These are phyloP conservation scores for Gynochthodes officinalis DNA, from an alignment of 257 asterid species.

Conservation along the genomic window DNA sequence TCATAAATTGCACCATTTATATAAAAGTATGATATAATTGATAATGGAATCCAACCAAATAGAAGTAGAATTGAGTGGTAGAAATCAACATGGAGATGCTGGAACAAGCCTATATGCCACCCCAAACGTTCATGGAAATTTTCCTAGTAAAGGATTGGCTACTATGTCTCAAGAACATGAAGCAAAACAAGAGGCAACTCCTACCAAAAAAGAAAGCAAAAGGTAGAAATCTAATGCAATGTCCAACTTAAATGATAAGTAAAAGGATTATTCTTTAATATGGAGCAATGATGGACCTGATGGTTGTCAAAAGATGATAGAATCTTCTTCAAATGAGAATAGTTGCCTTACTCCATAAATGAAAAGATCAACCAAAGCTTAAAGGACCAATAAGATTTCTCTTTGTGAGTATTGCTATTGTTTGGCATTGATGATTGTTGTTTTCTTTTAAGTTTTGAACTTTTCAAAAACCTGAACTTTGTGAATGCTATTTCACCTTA, in stretches of 20 bases:
- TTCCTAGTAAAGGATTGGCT: constrained; percentile 38
- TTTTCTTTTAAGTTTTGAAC: constrained; percentile 8
- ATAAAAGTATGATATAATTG: constrained; percentile 45
- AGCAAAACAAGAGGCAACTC: constrained; percentile 36
- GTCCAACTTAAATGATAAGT: constrained; percentile 50
- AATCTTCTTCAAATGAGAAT: constrained; percentile 63
- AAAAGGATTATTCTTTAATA: constrained; percentile 46
- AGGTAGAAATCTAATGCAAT: constrained; percentile 46
- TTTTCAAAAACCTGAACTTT: constrained; percentile 20
- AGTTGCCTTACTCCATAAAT: constrained; percentile 59
- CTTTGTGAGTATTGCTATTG: constrained; percentile 58
- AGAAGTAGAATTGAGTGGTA: constrained; percentile 42
- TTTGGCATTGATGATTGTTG: constrained; percentile 7
- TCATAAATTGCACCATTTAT: no score
- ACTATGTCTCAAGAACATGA: constrained; percentile 50
- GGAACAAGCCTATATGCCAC: constrained; percentile 37
- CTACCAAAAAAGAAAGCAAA: constrained; percentile 51
- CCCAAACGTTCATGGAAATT: constrained; percentile 38
- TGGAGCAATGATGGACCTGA: constrained; percentile 60
- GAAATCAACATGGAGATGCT: constrained; percentile 43
- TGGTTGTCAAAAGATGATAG: constrained; percentile 48
- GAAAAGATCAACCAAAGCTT: constrained; percentile 86
- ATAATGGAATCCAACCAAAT: constrained; percentile 41
- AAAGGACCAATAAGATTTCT: constrained; percentile 66
- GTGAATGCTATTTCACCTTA: constrained; percentile 11